These are phyloP conservation scores for Urtica urens DNA, from an alignment of 306 rosid genomes.

Conservation along the genomic window DNA sequence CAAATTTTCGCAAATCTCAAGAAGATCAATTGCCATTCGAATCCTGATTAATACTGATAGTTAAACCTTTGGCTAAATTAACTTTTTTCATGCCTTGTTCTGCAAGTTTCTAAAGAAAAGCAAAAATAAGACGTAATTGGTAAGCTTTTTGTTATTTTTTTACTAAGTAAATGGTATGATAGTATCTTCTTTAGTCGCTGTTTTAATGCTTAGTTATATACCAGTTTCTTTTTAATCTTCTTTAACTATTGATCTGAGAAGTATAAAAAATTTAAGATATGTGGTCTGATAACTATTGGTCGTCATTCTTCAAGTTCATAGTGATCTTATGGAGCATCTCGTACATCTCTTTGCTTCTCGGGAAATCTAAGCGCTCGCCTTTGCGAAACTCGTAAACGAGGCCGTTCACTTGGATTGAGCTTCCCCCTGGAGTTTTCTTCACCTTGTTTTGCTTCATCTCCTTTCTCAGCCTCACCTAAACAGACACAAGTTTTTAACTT, in stretches of 20 bases:
- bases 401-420: slow-evolving; percentile 34
- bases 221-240: background rate
- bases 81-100: too few relatives aligned
- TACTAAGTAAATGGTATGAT: too few relatives aligned
- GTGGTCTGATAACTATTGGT: slow-evolving; percentile 1
- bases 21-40: too few relatives aligned
- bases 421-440: slow-evolving; percentile 34
- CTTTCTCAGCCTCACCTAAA: slow-evolving; percentile 32
- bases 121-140: too few relatives aligned
- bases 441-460: slow-evolving; percentile 29
- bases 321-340: slow-evolving; percentile 15
- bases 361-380: slow-evolving; percentile 26
- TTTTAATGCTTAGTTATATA: background rate
- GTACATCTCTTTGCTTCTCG: slow-evolving; percentile 15
- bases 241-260: background rate
- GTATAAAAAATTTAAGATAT: background rate
- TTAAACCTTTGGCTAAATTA: too few relatives aligned
- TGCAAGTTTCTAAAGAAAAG: too few relatives aligned
- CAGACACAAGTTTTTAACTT: too few relatives aligned
- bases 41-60: too few relatives aligned
- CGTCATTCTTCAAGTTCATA: slow-evolving; percentile 14
- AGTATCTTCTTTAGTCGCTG: too few relatives aligned
- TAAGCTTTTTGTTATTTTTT: too few relatives aligned
- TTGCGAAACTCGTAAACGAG: slow-evolving; percentile 27
- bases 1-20: too few relatives aligned